Base-by-base conservation (phyloP, 2,329 filamentous ascomycete species). In the Aspergillus terreus region DNA sequence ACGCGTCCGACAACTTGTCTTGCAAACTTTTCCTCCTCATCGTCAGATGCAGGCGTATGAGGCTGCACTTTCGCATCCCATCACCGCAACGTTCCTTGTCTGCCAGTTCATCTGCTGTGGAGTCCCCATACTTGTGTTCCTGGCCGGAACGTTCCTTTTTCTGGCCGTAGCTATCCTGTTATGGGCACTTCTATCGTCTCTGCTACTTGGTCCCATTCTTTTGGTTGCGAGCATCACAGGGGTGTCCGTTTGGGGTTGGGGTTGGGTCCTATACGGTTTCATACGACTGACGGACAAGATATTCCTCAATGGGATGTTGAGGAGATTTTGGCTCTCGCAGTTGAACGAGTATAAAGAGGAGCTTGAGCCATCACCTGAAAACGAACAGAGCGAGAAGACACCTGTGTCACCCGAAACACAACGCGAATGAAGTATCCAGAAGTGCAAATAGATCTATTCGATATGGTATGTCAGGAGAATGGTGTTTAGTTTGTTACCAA, bases 71-170 rank as follows among this genome's bases (percentile, higher is more conserved):
- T 61, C 62, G 14, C 60, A 62, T 1, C 67, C 67, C 4, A 63
- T 67, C 27, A 63, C 66, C 2, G 58, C 66, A 15, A 66, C 64
- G 11, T 69, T 70, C 25, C 50, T 69, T 12, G 52, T 68, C 17
- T 67, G 65, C 27, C 67, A 70, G 46, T 46, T 63, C 40, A 60
- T 70, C 15, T 70, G 67, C 47, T 68, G 66, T 19, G 66, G 65
- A 2, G 62, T 70, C 5, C 67, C 67, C n/a, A 35, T 69, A 21
- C 47, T 70, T 10, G 59, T 70, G 0, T 70, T 70, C 17, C 35
- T 69, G 19, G 65, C 62, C 0, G 67, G 67, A 0, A 63, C 67
- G 19, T 62, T 68, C 25, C 14, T 69, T 4, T 68, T 70, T 46
- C 66, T 66, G 0, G 64, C 63, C 3, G 64, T 70, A 4, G 59